phyloP scores from a whole-genome alignment of 2,329 filamentous ascomycete species.

The Sporothrix inflata region DNA sequence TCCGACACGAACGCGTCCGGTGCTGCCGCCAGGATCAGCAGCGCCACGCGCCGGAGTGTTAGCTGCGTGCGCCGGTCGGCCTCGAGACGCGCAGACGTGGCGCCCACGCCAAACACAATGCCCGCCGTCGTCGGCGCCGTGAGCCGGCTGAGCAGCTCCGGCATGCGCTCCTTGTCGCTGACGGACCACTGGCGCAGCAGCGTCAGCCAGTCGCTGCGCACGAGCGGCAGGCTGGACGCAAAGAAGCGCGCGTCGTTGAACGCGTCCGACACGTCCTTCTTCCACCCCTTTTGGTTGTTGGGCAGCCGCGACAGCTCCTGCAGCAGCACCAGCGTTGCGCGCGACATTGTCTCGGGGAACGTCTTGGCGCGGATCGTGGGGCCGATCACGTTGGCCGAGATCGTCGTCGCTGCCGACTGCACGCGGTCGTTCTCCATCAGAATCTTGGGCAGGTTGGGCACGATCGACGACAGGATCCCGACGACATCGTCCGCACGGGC shows the following conservation, averaged over 20 bases:
- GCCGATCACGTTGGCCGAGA: conserved; percentile 80
- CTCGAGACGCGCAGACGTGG: conserved; percentile 89
- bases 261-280: conserved; percentile 86
- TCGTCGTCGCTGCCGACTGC: conserved; percentile 73
- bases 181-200: conserved; percentile 82
- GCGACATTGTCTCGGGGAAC: conserved; percentile 83
- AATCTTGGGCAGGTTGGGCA: conserved; percentile 80
- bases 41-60: conserved; percentile 79
- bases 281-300: conserved; percentile 86
- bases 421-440: conserved; percentile 86
- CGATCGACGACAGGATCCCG: conserved; percentile 74
- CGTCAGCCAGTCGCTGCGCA: conserved; percentile 73
- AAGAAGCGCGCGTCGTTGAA: conserved; percentile 93
- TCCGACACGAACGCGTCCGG: conserved; percentile 81
- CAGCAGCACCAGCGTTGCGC: conserved; percentile 71
- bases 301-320: conserved; percentile 76
- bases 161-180: conserved; percentile 84
- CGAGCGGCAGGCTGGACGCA: conserved; percentile 64
- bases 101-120: conserved; percentile 98
- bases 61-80: conserved; percentile 92
- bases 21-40: conserved; percentile 75
- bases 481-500: conserved; percentile 74
- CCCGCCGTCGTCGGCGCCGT: conserved; percentile 89
- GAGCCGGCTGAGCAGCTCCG: conserved; percentile 78
- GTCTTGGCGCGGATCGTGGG: conserved; percentile 81